Base-by-base conservation (phyloP, 2,329 filamentous ascomycete genomes). In the Lecanosticta acicola region DNA sequence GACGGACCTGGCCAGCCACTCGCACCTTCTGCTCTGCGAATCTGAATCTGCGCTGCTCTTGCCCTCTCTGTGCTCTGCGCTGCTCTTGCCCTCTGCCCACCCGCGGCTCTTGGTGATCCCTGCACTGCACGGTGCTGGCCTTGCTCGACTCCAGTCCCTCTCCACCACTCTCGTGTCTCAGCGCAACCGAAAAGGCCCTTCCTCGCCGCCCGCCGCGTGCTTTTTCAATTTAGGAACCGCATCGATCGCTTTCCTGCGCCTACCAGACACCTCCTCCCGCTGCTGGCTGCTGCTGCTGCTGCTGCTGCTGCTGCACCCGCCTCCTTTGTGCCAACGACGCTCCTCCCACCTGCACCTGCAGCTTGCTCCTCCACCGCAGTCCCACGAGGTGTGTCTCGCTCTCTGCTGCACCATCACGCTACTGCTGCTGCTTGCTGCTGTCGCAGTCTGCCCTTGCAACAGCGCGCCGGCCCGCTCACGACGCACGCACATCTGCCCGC, bases 301-400 rank as follows among this genome's bases (percentile, higher is more conserved):
- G n/a, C n/a, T n/a, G n/a, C n/a, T n/a, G n/a, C n/a, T n/a, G n/a
- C n/a, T n/a, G n/a, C n/a, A n/a, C n/a, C n/a, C n/a, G n/a, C n/a
- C n/a, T n/a, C n/a, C n/a, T n/a, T n/a, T n/a, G n/a, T n/a, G n/a
- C n/a, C n/a, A n/a, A n/a, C n/a, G n/a, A n/a, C n/a, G n/a, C n/a
- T n/a, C n/a, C n/a, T n/a, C n/a, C n/a, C n/a, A n/a, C n/a, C n/a
- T n/a, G n/a, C n/a, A n/a, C n/a, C n/a, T n/a, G n/a, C n/a, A n/a
- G n/a, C n/a, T n/a, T n/a, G n/a, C n/a, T n/a, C n/a, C n/a, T n/a
- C n/a, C n/a, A n/a, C n/a, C n/a, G n/a, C n/a, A n/a, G n/a, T n/a
- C n/a, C 51, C 53, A 56, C 53, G 51, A 54, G 51, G 48, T 51
- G 40, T 41, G n/a, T 50, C 43, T n/a, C n/a, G n/a, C n/a, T n/a